These are phyloP conservation scores for Cadophora gregata DNA, from an alignment of 2,329 filamentous ascomycete species.

Conservation along the genomic window DNA sequence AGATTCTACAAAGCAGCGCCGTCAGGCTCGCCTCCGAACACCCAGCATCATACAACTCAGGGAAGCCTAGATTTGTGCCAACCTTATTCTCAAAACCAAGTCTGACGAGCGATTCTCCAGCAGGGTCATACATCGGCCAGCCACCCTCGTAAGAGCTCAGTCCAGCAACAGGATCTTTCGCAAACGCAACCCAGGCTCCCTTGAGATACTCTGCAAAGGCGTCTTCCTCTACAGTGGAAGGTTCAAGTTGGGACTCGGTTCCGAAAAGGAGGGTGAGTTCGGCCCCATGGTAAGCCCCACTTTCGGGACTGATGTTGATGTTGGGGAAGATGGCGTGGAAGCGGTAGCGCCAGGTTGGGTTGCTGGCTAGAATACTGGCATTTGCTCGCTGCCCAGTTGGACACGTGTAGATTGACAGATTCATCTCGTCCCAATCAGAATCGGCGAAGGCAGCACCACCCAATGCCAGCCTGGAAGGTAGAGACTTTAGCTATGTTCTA, in stretches of 20 bases:
- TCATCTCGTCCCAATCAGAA: constrained; percentile 34
- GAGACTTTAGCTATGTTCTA: background rate
- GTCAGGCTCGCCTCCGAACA: constrained; percentile 8
- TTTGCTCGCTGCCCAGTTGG: constrained; percentile 36
- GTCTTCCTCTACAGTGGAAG: constrained; percentile 38
- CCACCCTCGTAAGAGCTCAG: constrained; percentile 36
- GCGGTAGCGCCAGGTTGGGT: constrained; percentile 46
- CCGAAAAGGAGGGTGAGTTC: constrained; percentile 43
- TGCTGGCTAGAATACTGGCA: constrained; percentile 31
- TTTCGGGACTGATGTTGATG: constrained; percentile 37
- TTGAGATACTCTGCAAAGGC: constrained; percentile 40
- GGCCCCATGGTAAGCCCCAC: constrained; percentile 43
- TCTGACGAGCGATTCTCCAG: constrained; percentile 33
- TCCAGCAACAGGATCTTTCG: constrained; percentile 44
- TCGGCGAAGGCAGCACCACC: constrained; percentile 1
- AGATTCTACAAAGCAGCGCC: constrained; percentile 5
- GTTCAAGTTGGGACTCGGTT: constrained; percentile 31
- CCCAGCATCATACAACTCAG: constrained; percentile 15
- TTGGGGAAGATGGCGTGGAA: constrained; percentile 44
- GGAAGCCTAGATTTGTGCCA: constrained; percentile 34
- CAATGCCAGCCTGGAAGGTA: background rate
- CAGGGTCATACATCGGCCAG: constrained; percentile 36
- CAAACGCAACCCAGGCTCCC: constrained; percentile 46
- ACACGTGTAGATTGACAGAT: constrained; percentile 41
- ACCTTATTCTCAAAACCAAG: constrained; percentile 36